Evolutionary conservation across 2,329 filamentous ascomycete species (phyloP).

Genomic region (Paradendryphiella salina): DNA sequence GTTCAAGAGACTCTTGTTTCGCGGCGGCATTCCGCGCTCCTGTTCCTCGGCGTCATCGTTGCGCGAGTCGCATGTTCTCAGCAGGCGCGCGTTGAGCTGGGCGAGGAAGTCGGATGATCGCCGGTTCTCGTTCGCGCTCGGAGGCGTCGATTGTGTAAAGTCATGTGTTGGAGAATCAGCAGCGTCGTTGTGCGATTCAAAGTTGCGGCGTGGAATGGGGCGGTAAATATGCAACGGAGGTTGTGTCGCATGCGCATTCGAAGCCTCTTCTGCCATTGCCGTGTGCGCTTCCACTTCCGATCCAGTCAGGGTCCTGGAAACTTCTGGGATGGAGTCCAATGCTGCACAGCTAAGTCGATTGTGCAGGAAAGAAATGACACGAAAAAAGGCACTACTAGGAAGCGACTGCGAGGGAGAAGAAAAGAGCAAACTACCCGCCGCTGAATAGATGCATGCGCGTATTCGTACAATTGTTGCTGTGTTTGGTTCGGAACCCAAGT

Average conservation of each 20-base stretch:
- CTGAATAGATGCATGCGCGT: slow-evolving; percentile 13
- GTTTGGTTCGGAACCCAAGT: slow-evolving; percentile 28
- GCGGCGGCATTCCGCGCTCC: slow-evolving; percentile 47
- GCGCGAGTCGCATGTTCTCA: slow-evolving; percentile 35
- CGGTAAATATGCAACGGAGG: slow-evolving; percentile 42
- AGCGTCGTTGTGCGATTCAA: slow-evolving; percentile 28
- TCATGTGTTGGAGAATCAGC: slow-evolving; percentile 34
- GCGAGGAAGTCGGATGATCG: slow-evolving; percentile 42
- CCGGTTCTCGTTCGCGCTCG: slow-evolving; percentile 24
- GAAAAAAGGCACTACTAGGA: background rate
- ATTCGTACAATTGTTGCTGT: slow-evolving; percentile 24
- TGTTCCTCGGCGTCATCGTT: slow-evolving; percentile 28
- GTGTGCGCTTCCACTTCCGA: slow-evolving; percentile 9
- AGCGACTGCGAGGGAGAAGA: slow-evolving; percentile 16
- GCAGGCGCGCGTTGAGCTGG: slow-evolving; percentile 44
- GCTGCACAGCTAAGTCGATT: slow-evolving; percentile 3
- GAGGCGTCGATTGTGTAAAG: slow-evolving; percentile 26
- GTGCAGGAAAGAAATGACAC: slow-evolving; percentile 12
- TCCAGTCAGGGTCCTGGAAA: slow-evolving; percentile 10
- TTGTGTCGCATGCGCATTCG: slow-evolving; percentile 27
- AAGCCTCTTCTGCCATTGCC: slow-evolving; percentile 38
- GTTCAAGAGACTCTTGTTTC: slow-evolving; percentile 79
- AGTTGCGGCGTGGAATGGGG: slow-evolving; percentile 46
- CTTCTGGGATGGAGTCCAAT: slow-evolving; percentile 7
- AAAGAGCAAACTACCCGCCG: slow-evolving; percentile 6